A percentile compares a stretch with the other conserved stretches of the same genome.
These are phyloP conservation scores for Thuja plicata DNA, from an alignment of 83 land plant genomes.

Conservation along the genomic window DNA sequence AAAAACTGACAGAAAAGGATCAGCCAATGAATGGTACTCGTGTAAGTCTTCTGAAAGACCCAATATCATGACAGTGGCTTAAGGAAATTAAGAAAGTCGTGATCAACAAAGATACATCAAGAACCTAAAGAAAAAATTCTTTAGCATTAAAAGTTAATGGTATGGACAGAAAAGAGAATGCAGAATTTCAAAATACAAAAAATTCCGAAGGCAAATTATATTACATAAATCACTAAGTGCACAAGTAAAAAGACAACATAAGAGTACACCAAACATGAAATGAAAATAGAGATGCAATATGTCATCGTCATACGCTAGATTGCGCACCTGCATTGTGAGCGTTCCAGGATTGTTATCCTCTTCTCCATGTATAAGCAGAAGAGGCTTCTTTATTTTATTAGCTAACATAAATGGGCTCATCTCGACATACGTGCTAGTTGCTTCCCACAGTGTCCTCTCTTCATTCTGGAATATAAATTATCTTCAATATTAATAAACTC, in stretches of 20 bases:
- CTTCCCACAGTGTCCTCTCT: constrained; percentile 98
- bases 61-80: neutral
- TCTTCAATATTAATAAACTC: neutral
- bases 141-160: neutral
- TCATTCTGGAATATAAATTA: constrained; percentile 60
- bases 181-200: neutral
- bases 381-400: constrained; percentile 89
- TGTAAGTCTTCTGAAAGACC: neutral
- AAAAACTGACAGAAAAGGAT: neutral
- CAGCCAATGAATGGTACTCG: neutral
- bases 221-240: neutral
- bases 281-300: neutral
- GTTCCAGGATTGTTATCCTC: constrained; percentile 97
- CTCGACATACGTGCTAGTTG: constrained; percentile 72
- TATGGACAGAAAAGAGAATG: neutral
- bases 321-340: constrained; percentile 81
- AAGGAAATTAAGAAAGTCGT: neutral
- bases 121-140: neutral
- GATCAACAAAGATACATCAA: neutral
- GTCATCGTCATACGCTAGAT: neutral
- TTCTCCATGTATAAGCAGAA: constrained; percentile 91
- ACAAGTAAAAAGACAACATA: neutral
- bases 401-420: constrained; percentile 99
- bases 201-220: neutral
- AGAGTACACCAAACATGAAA: neutral